Conservation (phyloP, 1,139 yeast species). For the Candida frijolesensis region DNA sequence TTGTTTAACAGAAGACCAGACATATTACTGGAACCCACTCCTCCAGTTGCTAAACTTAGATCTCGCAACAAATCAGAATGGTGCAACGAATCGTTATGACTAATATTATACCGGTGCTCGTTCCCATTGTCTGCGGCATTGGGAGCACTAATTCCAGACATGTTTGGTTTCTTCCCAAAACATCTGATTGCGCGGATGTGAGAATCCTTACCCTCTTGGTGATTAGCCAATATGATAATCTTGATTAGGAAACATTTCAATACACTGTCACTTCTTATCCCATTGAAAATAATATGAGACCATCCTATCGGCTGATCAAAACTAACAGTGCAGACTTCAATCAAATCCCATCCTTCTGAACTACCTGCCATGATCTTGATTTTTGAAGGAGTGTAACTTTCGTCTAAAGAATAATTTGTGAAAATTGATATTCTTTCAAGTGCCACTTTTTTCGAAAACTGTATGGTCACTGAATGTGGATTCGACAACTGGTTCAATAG, state of each 20-base stretch:
- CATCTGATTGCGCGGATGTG: conserved; percentile 73
- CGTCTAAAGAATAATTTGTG: conserved; percentile 70
- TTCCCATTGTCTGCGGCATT: neutral
- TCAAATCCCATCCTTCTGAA: conserved; percentile 77
- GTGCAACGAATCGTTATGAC: conserved; percentile 7
- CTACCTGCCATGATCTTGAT: conserved; percentile 78
- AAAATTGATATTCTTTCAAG: conserved; percentile 73
- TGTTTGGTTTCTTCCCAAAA: conserved; percentile 37
- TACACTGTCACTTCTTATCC: conserved; percentile 58
- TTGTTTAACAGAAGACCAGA: conserved; percentile 36
- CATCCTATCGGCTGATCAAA: conserved; percentile 83
- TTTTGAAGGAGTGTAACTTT: conserved; percentile 87
- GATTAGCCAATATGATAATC: conserved; percentile 74
- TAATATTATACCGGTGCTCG: neutral
- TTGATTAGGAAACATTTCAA: conserved; percentile 76
- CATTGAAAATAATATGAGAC: conserved; percentile 72
- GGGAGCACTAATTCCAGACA: conserved; percentile 5
- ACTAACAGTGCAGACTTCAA: conserved; percentile 68
- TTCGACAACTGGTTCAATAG: conserved; percentile 51
- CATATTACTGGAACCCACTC: conserved; percentile 19
- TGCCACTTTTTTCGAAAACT: conserved; percentile 76
- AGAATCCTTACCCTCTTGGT: conserved; percentile 95
- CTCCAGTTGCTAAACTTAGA: conserved; percentile 29
- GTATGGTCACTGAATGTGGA: conserved; percentile 83
- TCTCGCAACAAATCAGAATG: conserved; percentile 31